Base-by-base conservation (phyloP, 441 rosid genomes). In the Biscutella auriculata region DNA sequence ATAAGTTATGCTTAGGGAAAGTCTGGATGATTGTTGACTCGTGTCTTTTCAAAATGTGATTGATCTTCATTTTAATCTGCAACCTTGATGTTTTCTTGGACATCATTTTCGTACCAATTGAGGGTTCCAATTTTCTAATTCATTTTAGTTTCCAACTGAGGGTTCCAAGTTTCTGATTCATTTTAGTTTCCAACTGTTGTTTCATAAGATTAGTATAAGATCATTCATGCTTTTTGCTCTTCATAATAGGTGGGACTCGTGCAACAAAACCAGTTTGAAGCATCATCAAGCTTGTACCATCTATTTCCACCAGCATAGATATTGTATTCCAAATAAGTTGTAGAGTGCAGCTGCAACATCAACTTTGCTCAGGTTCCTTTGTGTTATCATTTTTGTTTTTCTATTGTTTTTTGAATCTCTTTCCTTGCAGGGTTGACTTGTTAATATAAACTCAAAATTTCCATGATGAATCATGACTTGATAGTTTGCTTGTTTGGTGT, bases 261-360 rank as follows among this genome's bases (percentile, higher is more conserved):
- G 70, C 76, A 10, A 64, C 75, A 43, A 71, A 62, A 16, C 74
- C 72, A 35, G 75, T 75, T 64, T 82, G 79, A 87, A 67, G 63
- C 53, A 65, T 66, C 63, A 51, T 57, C 46, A 6, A 34, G 65
- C 43, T 28, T 40, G 53, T 57, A 50, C 47, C 30, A 49, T 68
- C 52, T 57, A 54, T 45, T 19, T 60, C 44, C 17, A n/a, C 17
- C 15, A 27, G 60, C 53, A 64, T 57, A 46, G 45, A 58, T 63
- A 62, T 41, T 54, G 21, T 66, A 57, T 72, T 76, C 61, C 58
- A 62, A 68, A 68, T 66, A 58, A 68, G 52, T 70, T 56, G 67
- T 68, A 66, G 68, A 46, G 54, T 60, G 45, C 61, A 57, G 72
- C 66, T 72, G 72, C 71, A 56, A 65, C 21, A 58, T 63, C 76